Evolutionary conservation across 2,329 filamentous ascomycete genomes (phyloP).

Genomic region (Penicillium sp.): DNA sequence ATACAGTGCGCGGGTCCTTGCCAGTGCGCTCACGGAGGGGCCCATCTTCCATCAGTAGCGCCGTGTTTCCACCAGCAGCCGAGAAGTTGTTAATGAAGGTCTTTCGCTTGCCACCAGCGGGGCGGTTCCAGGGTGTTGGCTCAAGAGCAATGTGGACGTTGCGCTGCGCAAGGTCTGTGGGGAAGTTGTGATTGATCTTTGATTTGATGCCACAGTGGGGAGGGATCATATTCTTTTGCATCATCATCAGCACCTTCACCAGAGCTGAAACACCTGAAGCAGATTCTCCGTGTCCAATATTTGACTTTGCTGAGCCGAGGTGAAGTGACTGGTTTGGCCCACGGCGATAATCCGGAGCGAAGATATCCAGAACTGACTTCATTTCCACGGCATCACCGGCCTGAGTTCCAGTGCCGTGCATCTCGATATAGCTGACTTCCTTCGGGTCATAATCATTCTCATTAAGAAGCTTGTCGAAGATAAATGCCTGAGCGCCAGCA

Average conservation of each 20-base stretch:
- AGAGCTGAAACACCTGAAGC: conserved; percentile 59
- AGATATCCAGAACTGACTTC: conserved; percentile 72
- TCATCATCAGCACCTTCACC: conserved; percentile 48
- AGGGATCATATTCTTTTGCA: conserved; percentile 43
- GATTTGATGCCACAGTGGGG: conserved; percentile 47
- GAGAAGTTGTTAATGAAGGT: conserved; percentile 71
- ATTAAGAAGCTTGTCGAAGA: conserved; percentile 73
- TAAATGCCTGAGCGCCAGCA: conserved; percentile 72
- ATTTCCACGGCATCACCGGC: conserved; percentile 84
- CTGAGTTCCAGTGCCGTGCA: conserved; percentile 89
- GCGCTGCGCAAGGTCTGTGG: conserved; percentile 50
- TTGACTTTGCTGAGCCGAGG: conserved; percentile 69
- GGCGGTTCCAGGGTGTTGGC: conserved; percentile 46
- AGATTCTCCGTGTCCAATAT: conserved; percentile 68
- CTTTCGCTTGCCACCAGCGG: conserved; percentile 43
- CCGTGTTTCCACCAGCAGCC: conserved; percentile 74
- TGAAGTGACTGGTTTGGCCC: conserved; percentile 60
- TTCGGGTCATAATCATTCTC: conserved; percentile 76
- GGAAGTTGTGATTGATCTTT: conserved; percentile 55
- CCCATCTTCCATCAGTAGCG: conserved; percentile 68
- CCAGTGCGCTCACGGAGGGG: conserved; percentile 33
- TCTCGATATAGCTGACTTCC: conserved; percentile 83
- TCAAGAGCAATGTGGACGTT: conserved; percentile 57
- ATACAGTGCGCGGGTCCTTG: conserved; percentile 60
- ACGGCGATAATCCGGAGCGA: conserved; percentile 60